Evolutionary conservation across 2,329 filamentous ascomycete species (phyloP).

Genomic region (Alternaria sp.): DNA sequence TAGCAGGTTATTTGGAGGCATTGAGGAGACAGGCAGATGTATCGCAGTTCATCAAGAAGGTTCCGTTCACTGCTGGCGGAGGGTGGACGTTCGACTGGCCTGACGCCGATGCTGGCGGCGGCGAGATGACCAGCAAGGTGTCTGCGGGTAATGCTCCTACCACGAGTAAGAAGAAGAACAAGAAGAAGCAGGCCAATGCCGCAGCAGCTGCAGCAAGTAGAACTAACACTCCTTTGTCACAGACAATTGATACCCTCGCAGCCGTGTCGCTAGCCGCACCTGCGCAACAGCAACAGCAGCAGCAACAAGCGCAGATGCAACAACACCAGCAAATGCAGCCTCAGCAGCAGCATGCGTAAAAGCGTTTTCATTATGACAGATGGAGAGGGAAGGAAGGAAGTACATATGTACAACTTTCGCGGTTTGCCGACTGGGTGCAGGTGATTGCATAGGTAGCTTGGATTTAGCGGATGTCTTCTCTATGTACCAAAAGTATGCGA

Average conservation of each 20-base stretch:
- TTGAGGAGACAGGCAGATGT: conserved; percentile 63
- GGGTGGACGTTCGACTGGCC: conserved; percentile 40
- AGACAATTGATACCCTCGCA: conserved; percentile 8
- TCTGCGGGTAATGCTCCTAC: conserved; percentile 1
- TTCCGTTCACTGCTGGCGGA: conserved; percentile 37
- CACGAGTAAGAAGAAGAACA: conserved; percentile 17
- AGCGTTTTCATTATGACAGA: neutral
- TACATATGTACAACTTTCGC: neutral
- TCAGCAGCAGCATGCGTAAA: neutral
- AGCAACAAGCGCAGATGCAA: neutral
- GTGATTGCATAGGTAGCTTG: neutral
- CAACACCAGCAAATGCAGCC: neutral
- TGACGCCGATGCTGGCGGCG: conserved; percentile 11
- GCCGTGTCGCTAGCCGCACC: conserved; percentile 8
- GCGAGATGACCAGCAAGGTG: conserved; percentile 18
- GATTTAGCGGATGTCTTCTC: neutral
- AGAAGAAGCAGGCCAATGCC: conserved; percentile 10
- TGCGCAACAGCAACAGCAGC: neutral
- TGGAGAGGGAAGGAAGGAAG: neutral
- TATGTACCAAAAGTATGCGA: neutral
- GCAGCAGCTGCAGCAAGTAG: neutral
- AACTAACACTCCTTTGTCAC: conserved; percentile 3
- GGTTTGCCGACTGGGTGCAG: neutral
- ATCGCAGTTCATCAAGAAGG: conserved; percentile 63
- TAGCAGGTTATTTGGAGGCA: conserved; percentile 61